Evolutionary conservation across 2,329 filamentous ascomycete species (phyloP).

Genomic region (Fusarium vanettenii): DNA sequence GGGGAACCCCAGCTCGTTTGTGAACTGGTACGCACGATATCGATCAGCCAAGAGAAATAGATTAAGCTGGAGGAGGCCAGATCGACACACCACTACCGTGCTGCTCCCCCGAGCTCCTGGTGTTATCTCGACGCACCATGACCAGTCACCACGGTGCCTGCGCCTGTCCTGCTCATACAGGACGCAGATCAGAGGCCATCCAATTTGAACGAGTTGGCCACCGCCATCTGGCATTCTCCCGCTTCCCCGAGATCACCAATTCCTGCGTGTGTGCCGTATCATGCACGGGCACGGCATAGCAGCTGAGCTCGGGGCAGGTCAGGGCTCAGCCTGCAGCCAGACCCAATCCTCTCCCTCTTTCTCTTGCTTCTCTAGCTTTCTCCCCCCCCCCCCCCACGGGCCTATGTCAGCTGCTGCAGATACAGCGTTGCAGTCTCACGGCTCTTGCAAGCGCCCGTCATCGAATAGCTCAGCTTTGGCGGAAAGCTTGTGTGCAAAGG

Average conservation of each 20-base stretch:
- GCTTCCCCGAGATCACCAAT: not conserved
- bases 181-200: constrained; percentile 15
- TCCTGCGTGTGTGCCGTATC: not conserved
- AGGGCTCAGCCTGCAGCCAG: constrained; percentile 12
- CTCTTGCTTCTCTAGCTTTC: not conserved
- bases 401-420: constrained; percentile 30
- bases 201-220: constrained; percentile 9
- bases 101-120: not conserved
- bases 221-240: not conserved
- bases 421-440: constrained; percentile 8
- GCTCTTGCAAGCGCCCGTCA: constrained; percentile 6
- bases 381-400: not conserved
- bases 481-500: not conserved
- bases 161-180: not conserved
- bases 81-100: not conserved
- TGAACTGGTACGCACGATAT: not conserved
- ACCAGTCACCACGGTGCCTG: not conserved
- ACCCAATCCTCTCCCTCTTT: constrained; percentile 6
- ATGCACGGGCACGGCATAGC: not conserved
- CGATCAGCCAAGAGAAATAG: not conserved
- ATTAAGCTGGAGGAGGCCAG: not conserved
- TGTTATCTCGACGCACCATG: constrained; percentile 10
- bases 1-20: constrained; percentile 4
- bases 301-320: constrained; percentile 6
- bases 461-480: constrained; percentile 1